A percentile compares a stretch with the other conserved stretches of the same genome.
phyloP scores from a whole-genome alignment of 768 basidiomycete species.

The Xerocomellus amylosporus region DNA sequence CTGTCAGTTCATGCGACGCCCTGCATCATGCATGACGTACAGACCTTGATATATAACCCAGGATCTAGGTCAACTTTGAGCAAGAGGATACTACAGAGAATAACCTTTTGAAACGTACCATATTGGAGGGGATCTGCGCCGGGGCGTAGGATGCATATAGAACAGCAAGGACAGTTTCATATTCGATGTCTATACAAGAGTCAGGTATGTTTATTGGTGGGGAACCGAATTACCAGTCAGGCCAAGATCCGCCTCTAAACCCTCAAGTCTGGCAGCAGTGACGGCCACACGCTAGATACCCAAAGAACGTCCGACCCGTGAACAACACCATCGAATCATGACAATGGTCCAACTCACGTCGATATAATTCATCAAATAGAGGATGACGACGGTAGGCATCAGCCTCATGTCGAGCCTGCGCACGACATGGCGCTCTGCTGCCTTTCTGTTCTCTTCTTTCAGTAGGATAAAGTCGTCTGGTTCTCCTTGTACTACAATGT shows the following conservation, averaged over 20 bases:
- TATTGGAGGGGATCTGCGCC: conserved; percentile 65
- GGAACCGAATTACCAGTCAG: conserved; percentile 25
- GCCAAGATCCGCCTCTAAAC: conserved; percentile 39
- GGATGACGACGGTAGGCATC: conserved; percentile 26
- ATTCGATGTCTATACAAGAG: conserved; percentile 44
- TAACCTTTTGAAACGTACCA: conserved; percentile 38
- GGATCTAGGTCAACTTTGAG: conserved; percentile 35
- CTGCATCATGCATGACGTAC: not conserved
- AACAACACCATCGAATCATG: not conserved
- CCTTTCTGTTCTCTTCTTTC: conserved; percentile 8
- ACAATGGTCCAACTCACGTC: conserved; percentile 11
- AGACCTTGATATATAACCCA: conserved; percentile 55
- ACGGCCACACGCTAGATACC: conserved; percentile 35
- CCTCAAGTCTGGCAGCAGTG: conserved; percentile 39
- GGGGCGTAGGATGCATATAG: conserved; percentile 61
- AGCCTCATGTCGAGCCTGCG: conserved; percentile 30
- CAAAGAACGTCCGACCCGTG: not conserved
- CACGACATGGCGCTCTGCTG: conserved; percentile 24
- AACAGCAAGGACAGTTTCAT: conserved; percentile 49
- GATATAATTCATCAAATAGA: conserved; percentile 28
- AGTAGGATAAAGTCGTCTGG: conserved; percentile 13
- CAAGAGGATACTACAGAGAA: not conserved
- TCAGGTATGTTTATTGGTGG: not conserved
- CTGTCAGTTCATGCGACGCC: not conserved
- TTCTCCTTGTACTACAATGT: not conserved